These are phyloP conservation scores for Populus euphratica DNA, from an alignment of 345 rosid species.

Conservation along the genomic window DNA sequence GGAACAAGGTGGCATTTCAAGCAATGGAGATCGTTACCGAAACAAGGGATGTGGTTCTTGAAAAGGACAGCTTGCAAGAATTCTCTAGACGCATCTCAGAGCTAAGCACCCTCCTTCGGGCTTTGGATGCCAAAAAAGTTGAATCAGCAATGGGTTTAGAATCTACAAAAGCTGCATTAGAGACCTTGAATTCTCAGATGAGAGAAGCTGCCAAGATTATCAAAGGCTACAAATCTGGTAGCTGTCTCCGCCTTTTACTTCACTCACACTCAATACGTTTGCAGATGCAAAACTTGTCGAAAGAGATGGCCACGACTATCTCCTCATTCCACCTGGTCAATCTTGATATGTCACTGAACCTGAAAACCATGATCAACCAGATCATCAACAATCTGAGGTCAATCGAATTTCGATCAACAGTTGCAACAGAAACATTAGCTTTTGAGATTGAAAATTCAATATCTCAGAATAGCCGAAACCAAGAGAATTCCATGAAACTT, in stretches of 20 bases:
- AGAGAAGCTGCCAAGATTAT: conserved; percentile 29
- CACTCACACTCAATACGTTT: conserved; percentile 22
- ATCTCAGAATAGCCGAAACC: conserved; percentile 22
- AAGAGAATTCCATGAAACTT: conserved; percentile 33
- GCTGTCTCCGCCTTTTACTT: conserved; percentile 37
- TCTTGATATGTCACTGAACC: conserved; percentile 32
- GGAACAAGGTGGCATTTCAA: conserved; percentile 36
- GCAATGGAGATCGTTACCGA: conserved; percentile 29
- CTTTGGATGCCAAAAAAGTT: conserved; percentile 30
- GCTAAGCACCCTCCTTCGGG: conserved; percentile 25
- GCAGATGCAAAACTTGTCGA: conserved; percentile 35
- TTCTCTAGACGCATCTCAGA: conserved; percentile 34
- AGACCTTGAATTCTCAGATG: conserved; percentile 29
- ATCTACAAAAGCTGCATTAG: conserved; percentile 24
- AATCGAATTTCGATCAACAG: conserved; percentile 31
- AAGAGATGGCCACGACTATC: conserved; percentile 42
- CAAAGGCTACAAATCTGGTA: conserved; percentile 35
- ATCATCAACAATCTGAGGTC: conserved; percentile 27
- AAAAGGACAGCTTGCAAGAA: conserved; percentile 33
- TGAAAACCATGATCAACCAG: conserved; percentile 28
- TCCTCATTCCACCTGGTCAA: conserved; percentile 42
- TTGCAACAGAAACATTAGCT: conserved; percentile 31
- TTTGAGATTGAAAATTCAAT: conserved; percentile 33
- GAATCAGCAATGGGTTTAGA: conserved; percentile 37
- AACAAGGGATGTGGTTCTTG: conserved; percentile 36